Base-by-base conservation (phyloP, 495 filamentous ascomycete species). In the Penicillium soppii region DNA sequence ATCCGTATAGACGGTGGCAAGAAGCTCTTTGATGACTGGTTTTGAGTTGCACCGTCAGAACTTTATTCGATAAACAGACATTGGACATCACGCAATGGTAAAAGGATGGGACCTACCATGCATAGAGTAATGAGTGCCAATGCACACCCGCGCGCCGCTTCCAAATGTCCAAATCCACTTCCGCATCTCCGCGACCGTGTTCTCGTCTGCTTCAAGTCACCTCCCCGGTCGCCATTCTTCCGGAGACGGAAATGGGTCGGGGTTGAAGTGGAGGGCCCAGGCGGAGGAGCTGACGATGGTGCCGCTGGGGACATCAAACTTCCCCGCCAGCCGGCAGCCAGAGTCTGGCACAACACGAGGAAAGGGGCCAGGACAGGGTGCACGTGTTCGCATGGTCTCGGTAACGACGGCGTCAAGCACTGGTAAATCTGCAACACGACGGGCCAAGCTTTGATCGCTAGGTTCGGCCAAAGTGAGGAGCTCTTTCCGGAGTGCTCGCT, bases 351-450 rank as follows among this genome's bases (percentile, higher is more conserved):
- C 38, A 8, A 51, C 10, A 1, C 53, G 45, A 2, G 53, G 53
- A 4, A 46, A 42, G 7, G 21, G 32, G 20, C 40, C 46, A n/a
- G n/a, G n/a, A n/a, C n/a, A n/a, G n/a, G n/a, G n/a, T n/a, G n/a
- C n/a, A n/a, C n/a, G n/a, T n/a, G n/a, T n/a, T 10, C 53, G 53
- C 35, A 56, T 41, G 9, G 41, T 50, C 29, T 56, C 53, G 33
- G 45, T 50, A 0, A 56, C 12, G 0, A 56, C 17, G 21, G 53
- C 47, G n/a, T n/a, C n/a, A n/a, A n/a, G n/a, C n/a, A n/a, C n/a
- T n/a, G n/a, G n/a, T n/a, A n/a, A n/a, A n/a, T n/a, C n/a, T n/a
- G n/a, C n/a, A n/a, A n/a, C n/a, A n/a, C n/a, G n/a, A n/a, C n/a
- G n/a, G n/a, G n/a, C n/a, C n/a, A n/a, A n/a, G n/a, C n/a, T n/a